phyloP scores from a whole-genome alignment of 2,329 filamentous ascomycete genomes.

The Beauveria pseudobassiana region DNA sequence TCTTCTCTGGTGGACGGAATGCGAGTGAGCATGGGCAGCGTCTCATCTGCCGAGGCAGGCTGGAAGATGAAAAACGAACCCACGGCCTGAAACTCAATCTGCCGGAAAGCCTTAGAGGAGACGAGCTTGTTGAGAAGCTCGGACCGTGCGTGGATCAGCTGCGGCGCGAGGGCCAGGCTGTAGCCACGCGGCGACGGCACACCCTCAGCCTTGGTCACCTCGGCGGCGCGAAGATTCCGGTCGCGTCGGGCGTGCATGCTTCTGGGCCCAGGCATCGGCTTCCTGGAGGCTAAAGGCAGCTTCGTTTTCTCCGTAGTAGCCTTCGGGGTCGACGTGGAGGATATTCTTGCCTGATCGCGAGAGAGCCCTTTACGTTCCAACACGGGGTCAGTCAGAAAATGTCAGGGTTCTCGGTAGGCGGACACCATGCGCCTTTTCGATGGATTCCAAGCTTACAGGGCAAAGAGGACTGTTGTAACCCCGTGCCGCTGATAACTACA shows the following conservation, averaged over 20 bases:
- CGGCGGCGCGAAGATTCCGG: conserved; percentile 19
- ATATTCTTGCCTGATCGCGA: conserved; percentile 89
- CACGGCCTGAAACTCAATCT: conserved; percentile 89
- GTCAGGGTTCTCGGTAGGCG: conserved; percentile 14
- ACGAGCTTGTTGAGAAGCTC: conserved; percentile 71
- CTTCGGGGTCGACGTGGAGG: conserved; percentile 79
- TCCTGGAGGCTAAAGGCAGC: conserved; percentile 82
- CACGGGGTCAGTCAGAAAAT: conserved; percentile 24
- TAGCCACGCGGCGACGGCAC: conserved; percentile 66
- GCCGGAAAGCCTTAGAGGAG: conserved; percentile 79
- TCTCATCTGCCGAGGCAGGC: conserved; percentile 16
- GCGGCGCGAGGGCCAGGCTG: conserved; percentile 74
- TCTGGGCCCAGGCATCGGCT: conserved; percentile 63
- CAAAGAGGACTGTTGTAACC: conserved; percentile 73
- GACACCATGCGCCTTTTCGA: conserved; percentile 13
- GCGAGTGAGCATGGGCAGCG: conserved; percentile 45
- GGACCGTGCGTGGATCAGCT: conserved; percentile 79
- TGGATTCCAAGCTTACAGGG: conserved; percentile 53
- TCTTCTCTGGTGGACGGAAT: conserved; percentile 89
- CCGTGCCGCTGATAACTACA: conserved; percentile 71
- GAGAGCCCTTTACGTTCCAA: conserved; percentile 60
- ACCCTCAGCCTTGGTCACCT: conserved; percentile 32
- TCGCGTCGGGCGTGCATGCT: conserved; percentile 21
- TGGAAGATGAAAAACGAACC: conserved; percentile 83
- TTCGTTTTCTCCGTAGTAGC: conserved; percentile 81